Base-by-base conservation (phyloP, 768 basidiomycete species). In the Tricholoma sp. region DNA sequence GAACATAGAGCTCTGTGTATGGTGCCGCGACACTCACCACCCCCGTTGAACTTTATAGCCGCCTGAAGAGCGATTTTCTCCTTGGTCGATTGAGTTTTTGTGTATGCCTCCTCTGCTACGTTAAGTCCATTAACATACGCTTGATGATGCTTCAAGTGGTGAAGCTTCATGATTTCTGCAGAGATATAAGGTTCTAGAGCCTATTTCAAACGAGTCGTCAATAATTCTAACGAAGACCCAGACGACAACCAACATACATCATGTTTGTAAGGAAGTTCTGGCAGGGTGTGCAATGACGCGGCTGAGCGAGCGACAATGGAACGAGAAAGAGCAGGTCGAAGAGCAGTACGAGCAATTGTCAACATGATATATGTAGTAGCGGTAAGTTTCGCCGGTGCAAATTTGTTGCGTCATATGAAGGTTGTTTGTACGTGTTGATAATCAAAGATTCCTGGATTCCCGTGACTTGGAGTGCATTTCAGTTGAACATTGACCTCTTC, bases 31-130 rank as follows among this genome's bases (percentile, higher is more conserved):
- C 45, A 63, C 77, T 13, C 52, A 83, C 93, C 92, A 66, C 95
- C 95, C n/a, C 95, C 95, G 70, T 97, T 96, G 75, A 98, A 99
- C 75, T 94, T 98, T 68, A 99, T 77, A 8, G 96, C 94, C 12
- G 88, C 75, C 71, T 98, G 96, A 15, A 98, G 81, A 3, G 81
- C 81, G 70, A 99, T 96, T 60, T 80, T 76, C 63, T 88, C 86
- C 68, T 86, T 86, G 53, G 84, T 79, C 37, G 88, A 83, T 15
- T 77, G 66, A 3, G 85, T 69, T 59, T 84, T 84, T 29, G 80
- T 75, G 66, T 91, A 92, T n/a, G 84, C 72, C 63, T 91, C 88
- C 68, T 96, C 93, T 2, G 96, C 94, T 5, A 91, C 82, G 72
- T 99, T 99, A 57, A 98, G 80, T 10, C 93, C 94, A 63, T 86